A percentile compares a stretch with the other conserved stretches of the same genome.
phyloP scores from a whole-genome alignment of 441 rosid genomes.

The Erysimum cheiri region DNA sequence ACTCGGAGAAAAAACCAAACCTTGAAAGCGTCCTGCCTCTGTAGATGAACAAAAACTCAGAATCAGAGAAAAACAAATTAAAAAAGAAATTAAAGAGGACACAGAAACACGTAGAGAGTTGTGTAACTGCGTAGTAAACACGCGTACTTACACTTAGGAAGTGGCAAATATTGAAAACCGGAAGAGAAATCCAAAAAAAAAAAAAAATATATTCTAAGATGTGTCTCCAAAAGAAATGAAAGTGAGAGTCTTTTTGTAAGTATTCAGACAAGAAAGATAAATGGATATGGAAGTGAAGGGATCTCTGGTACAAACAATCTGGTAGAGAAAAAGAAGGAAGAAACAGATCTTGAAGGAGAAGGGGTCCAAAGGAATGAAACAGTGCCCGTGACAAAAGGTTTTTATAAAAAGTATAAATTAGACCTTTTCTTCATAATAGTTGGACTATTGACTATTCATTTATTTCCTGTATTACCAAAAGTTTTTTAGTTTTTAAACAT shows the following conservation, averaged over 20 bases:
- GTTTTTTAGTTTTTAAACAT: neutral
- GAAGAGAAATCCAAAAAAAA: neutral
- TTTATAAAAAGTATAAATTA: constrained; percentile 10
- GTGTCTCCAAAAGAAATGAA: neutral
- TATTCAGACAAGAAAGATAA: constrained; percentile 33
- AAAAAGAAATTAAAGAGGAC: constrained; percentile 32
- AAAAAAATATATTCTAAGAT: neutral
- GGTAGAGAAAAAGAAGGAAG: constrained; percentile 41
- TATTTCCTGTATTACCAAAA: neutral
- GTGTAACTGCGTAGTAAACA: constrained; percentile 37
- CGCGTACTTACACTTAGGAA: constrained; percentile 38
- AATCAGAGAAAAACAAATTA: constrained; percentile 15
- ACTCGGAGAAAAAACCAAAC: constrained; percentile 34
- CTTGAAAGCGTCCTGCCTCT: constrained; percentile 29
- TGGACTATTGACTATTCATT: neutral
- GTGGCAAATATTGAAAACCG: constrained; percentile 25
- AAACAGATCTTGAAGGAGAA: constrained; percentile 49
- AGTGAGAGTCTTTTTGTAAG: constrained; percentile 1
- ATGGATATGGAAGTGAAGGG: constrained; percentile 27
- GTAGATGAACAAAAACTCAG: constrained; percentile 20
- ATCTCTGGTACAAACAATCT: constrained; percentile 33
- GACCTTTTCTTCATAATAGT: constrained; percentile 37
- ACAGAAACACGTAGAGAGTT: constrained; percentile 17
- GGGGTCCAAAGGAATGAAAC: constrained; percentile 43
- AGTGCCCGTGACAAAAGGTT: constrained; percentile 41